Percentiles rank a stretch among this genome's conserved stretches.
Evolutionary conservation across 2,329 filamentous ascomycete genomes (phyloP).

Genomic region (Thelonectria discophora): DNA sequence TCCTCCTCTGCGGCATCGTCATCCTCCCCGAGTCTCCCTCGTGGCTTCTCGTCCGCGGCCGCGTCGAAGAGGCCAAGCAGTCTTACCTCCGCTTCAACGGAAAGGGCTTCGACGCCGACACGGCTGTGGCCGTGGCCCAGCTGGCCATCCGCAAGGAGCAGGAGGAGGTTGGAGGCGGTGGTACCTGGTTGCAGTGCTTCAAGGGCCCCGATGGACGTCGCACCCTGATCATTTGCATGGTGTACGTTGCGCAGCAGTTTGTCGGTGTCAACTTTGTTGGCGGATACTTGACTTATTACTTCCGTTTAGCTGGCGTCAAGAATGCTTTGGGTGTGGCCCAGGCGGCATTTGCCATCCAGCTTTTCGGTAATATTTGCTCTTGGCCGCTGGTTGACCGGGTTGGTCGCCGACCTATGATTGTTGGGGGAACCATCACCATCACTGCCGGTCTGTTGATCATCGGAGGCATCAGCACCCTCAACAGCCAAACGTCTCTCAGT

Average conservation of each 20-base stretch:
- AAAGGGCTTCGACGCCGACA: constrained; percentile 37
- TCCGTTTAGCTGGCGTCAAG: constrained; percentile 40
- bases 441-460: constrained; percentile 42
- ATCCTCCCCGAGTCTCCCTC: constrained; percentile 58
- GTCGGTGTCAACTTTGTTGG: constrained; percentile 43
- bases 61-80: constrained; percentile 46
- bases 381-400: constrained; percentile 43
- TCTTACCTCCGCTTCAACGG: constrained; percentile 39
- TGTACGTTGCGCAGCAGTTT: constrained; percentile 43
- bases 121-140: constrained; percentile 28
- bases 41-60: constrained; percentile 52
- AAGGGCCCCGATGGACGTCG: constrained; percentile 37
- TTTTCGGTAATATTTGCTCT: constrained; percentile 43
- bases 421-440: constrained; percentile 41
- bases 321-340: constrained; percentile 41
- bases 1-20: constrained; percentile 47
- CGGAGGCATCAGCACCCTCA: constrained; percentile 42
- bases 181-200: constrained; percentile 41
- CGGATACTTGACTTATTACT: constrained; percentile 41
- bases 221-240: constrained; percentile 43
- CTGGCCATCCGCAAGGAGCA: constrained; percentile 34
- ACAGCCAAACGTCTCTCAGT: constrained; percentile 30
- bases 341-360: constrained; percentile 41
- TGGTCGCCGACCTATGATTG: constrained; percentile 42
- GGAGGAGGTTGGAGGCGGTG: constrained; percentile 26